These are phyloP conservation scores for Ehretia macrophylla DNA, from an alignment of 257 asterid species.

Conservation along the genomic window DNA sequence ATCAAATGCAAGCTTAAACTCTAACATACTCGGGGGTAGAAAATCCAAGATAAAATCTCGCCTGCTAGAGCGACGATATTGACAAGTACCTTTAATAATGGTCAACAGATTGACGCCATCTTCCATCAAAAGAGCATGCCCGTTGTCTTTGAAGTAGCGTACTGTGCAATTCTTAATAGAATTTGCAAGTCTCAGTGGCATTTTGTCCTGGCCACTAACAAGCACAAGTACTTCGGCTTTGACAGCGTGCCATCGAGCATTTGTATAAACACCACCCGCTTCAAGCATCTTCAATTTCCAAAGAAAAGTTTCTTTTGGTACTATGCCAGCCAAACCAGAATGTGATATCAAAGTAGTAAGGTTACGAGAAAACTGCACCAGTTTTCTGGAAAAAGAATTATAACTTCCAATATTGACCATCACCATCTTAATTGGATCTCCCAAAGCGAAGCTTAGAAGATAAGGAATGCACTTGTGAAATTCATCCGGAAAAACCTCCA, in stretches of 20 bases:
- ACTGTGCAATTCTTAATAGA: too few relatives aligned
- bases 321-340: too few relatives aligned
- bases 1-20: constrained; percentile 39
- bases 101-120: too few relatives aligned
- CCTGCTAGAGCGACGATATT: constrained; percentile 55
- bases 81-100: too few relatives aligned
- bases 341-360: constrained; percentile 20
- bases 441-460: constrained; percentile 19
- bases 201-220: too few relatives aligned
- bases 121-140: too few relatives aligned
- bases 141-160: too few relatives aligned
- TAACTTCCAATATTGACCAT: too few relatives aligned
- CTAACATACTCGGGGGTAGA: constrained; percentile 67
- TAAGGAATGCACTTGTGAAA: constrained; percentile 27
- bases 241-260: constrained; percentile 35
- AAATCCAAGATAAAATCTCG: constrained; percentile 54
- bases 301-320: too few relatives aligned
- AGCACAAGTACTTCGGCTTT: constrained; percentile 37
- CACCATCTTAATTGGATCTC: constrained; percentile 44
- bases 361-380: constrained; percentile 19
- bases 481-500: constrained; percentile 38
- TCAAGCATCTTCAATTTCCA: too few relatives aligned
- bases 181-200: too few relatives aligned
- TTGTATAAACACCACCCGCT: constrained; percentile 33
- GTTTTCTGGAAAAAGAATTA: constrained; percentile 20